Conservation (phyloP, 345 rosid genomes). For the Carallia pectinifolia region DNA sequence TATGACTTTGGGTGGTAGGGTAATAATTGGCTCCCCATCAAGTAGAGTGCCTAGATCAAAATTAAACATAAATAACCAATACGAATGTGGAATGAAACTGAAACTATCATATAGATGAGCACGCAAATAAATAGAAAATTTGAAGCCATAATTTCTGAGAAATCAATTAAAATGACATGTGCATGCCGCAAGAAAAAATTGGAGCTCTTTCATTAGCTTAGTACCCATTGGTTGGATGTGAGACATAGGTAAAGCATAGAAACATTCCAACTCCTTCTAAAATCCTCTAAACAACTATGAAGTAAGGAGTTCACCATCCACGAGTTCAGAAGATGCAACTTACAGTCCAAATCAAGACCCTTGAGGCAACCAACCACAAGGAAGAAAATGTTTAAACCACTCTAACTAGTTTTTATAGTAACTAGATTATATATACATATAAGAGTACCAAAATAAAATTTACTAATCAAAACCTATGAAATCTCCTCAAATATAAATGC, state of each 20-base stretch:
- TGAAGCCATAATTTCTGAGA: neutral
- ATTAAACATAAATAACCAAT: constrained; percentile 12
- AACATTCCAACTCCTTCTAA: neutral
- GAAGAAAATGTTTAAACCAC: neutral
- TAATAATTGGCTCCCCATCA: constrained; percentile 87
- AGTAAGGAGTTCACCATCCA: neutral
- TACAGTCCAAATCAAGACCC: neutral
- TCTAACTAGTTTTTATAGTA: neutral
- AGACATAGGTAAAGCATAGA: neutral
- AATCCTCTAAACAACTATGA: neutral
- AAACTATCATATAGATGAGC: neutral
- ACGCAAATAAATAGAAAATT: neutral
- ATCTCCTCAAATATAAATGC: neutral
- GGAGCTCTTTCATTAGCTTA: neutral
- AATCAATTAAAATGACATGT: too few species aligned
- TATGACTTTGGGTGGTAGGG: constrained; percentile 70
- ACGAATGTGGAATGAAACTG: constrained; percentile 5
- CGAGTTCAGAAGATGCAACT: neutral
- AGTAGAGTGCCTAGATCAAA: constrained; percentile 61
- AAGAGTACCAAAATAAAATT: neutral
- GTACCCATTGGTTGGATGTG: neutral
- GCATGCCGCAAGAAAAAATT: too few species aligned
- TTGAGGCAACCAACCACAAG: neutral
- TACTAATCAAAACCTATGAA: neutral
- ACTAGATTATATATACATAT: neutral